These are phyloP conservation scores for Avicennia marina DNA, from an alignment of 257 asterid genomes.

Conservation along the genomic window DNA sequence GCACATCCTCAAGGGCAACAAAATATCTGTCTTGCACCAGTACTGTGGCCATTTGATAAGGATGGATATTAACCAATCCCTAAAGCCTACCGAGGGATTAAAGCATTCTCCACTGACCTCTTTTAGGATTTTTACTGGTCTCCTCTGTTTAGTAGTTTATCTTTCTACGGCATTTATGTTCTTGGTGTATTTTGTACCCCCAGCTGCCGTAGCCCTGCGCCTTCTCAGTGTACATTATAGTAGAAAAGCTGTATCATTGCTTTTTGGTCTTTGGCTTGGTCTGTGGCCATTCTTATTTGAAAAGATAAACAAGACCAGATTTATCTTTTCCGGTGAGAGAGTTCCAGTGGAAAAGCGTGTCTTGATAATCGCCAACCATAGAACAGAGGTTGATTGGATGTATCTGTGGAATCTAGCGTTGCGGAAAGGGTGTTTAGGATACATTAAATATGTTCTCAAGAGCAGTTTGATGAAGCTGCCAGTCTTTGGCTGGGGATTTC, in stretches of 20 bases:
- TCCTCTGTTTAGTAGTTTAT: slow-evolving; percentile 50
- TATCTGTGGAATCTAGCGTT: slow-evolving; percentile 88
- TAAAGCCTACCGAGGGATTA: not conserved
- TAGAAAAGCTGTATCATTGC: slow-evolving; percentile 54
- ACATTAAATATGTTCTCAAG: slow-evolving; percentile 79
- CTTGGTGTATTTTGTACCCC: slow-evolving; percentile 63
- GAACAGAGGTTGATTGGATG: slow-evolving; percentile 99
- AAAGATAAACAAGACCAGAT: slow-evolving; percentile 73
- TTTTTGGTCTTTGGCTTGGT: slow-evolving; percentile 79
- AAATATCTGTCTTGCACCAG: too few species aligned
- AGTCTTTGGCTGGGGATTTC: slow-evolving; percentile 89
- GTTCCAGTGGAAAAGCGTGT: slow-evolving; percentile 67
- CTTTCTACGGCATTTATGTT: slow-evolving; percentile 67
- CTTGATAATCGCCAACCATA: slow-evolving; percentile 70
- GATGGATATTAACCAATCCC: too few species aligned
- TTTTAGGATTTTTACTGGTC: slow-evolving; percentile 55
- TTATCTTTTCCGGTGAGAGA: slow-evolving; percentile 73
- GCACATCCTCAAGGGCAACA: too few species aligned
- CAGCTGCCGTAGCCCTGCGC: slow-evolving; percentile 45
- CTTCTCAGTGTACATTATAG: slow-evolving; percentile 65
- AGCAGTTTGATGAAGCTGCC: slow-evolving; percentile 91
- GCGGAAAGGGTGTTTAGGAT: slow-evolving; percentile 72
- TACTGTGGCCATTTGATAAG: too few species aligned
- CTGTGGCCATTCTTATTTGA: slow-evolving; percentile 92
- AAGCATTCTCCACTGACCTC: slow-evolving; percentile 63